phyloP scores from a whole-genome alignment of 129 eudicot species.

The Logfia minima region DNA sequence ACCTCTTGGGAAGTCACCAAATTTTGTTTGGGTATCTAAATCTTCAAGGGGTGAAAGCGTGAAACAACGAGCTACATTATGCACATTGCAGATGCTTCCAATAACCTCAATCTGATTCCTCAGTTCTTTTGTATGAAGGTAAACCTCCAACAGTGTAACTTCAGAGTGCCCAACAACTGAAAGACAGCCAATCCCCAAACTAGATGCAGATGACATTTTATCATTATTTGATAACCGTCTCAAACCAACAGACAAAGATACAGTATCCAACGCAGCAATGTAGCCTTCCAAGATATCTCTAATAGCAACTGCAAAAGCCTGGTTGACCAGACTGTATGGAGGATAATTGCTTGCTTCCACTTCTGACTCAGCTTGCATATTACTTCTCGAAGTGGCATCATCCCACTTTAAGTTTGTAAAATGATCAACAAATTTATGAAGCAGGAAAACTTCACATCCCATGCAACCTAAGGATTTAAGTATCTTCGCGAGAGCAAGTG shows the following conservation, averaged over 20 bases:
- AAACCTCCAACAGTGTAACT: slow-evolving; percentile 79
- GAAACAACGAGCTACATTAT: slow-evolving; percentile 44
- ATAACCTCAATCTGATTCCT: slow-evolving; percentile 81
- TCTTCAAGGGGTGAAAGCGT: slow-evolving; percentile 51
- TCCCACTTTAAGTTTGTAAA: slow-evolving; percentile 42
- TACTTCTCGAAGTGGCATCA: slow-evolving; percentile 21
- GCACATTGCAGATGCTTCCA: slow-evolving; percentile 71
- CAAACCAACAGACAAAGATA: slow-evolving; percentile 61
- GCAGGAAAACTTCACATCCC: slow-evolving; percentile 68
- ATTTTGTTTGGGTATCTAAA: slow-evolving; percentile 47
- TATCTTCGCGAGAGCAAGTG: slow-evolving; percentile 71
- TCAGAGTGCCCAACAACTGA: slow-evolving; percentile 67
- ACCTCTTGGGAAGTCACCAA: slow-evolving; percentile 70
- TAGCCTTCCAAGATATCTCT: slow-evolving; percentile 79
- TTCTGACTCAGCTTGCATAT: slow-evolving; percentile 9
- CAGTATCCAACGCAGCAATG: slow-evolving; percentile 66
- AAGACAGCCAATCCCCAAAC: slow-evolving; percentile 46
- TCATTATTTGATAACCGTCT: slow-evolving; percentile 51
- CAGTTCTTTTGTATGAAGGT: slow-evolving; percentile 69
- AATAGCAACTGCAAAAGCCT: slow-evolving; percentile 89
- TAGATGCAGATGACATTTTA: slow-evolving; percentile 22
- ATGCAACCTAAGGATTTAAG: slow-evolving; percentile 68
- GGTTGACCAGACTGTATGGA: slow-evolving; percentile 67
- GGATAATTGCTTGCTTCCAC: slow-evolving; percentile 30
- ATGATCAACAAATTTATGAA: slow-evolving; percentile 57